A percentile compares a stretch with the other conserved stretches of the same genome.
Conservation (phyloP, 805 yeast species). For the Lipomyces japonicus region DNA sequence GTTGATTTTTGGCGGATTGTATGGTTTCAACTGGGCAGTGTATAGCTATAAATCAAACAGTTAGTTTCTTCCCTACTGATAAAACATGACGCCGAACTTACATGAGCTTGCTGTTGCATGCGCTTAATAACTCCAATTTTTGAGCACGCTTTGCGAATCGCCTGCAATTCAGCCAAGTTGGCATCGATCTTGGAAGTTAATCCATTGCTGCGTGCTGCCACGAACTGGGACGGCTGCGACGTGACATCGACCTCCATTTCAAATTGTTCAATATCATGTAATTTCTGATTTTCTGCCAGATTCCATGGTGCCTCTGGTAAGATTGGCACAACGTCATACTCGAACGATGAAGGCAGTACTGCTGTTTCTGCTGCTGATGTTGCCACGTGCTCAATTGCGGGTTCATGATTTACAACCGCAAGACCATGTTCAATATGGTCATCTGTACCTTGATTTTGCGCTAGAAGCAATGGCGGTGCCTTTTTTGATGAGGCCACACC, state of each 20-base stretch:
- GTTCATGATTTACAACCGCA: background rate
- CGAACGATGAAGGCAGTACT: background rate
- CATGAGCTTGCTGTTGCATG: slow-evolving; percentile 68
- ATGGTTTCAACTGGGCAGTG: slow-evolving; percentile 67
- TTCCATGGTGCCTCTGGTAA: slow-evolving; percentile 55
- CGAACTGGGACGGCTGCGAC: slow-evolving; percentile 42
- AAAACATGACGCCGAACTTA: background rate
- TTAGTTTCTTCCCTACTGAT: background rate
- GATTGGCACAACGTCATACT: slow-evolving; percentile 80
- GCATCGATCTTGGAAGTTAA: slow-evolving; percentile 56
- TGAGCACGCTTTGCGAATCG: slow-evolving; percentile 80
- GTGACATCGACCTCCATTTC: slow-evolving; percentile 32
- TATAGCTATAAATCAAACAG: slow-evolving; percentile 9
- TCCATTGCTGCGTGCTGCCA: slow-evolving; percentile 51
- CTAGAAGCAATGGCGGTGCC: slow-evolving; percentile 2
- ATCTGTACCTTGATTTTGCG: slow-evolving; percentile 3
- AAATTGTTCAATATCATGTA: slow-evolving; percentile 20
- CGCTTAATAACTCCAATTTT: slow-evolving; percentile 83
- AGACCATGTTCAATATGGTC: slow-evolving; percentile 17
- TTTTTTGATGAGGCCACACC: slow-evolving; percentile 9
- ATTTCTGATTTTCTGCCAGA: slow-evolving; percentile 5
- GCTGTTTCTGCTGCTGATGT: background rate
- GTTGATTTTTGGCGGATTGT: slow-evolving; percentile 56
- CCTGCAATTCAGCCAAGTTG: slow-evolving; percentile 78
- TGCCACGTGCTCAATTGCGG: background rate